phyloP scores from a whole-genome alignment of 495 filamentous ascomycete species.

The Penicillium longicatenatum region DNA sequence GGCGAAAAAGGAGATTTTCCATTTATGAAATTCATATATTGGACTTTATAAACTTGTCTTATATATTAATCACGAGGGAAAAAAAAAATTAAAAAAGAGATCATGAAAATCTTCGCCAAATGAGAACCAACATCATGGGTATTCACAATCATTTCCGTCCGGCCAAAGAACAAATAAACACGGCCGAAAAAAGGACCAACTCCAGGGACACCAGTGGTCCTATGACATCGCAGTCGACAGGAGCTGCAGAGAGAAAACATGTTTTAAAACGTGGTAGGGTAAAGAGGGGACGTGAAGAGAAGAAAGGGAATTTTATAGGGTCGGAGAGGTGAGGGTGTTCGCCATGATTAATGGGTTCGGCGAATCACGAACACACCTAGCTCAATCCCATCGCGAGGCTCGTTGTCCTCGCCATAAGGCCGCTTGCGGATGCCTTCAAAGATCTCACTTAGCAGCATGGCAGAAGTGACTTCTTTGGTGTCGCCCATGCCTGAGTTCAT shows the following conservation, averaged over 20 bases:
- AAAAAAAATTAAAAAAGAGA: slow-evolving; percentile 13
- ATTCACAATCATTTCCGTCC: slow-evolving; percentile 37
- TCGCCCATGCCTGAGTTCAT: slow-evolving; percentile 33
- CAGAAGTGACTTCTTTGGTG: slow-evolving; percentile 49
- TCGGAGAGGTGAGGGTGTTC: not conserved
- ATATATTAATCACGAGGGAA: slow-evolving; percentile 25
- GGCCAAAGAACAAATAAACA: slow-evolving; percentile 24
- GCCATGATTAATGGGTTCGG: slow-evolving; percentile 38
- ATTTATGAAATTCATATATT: slow-evolving; percentile 15
- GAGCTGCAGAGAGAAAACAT: slow-evolving; percentile 17
- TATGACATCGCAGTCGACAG: slow-evolving; percentile 20
- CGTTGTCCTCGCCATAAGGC: slow-evolving; percentile 45
- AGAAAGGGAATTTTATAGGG: slow-evolving; percentile 4
- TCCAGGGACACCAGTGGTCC: slow-evolving; percentile 26
- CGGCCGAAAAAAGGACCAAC: slow-evolving; percentile 21
- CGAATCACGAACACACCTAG: slow-evolving; percentile 66
- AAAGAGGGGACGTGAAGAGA: slow-evolving; percentile 17
- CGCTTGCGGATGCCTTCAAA: slow-evolving; percentile 60
- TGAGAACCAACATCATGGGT: slow-evolving; percentile 36
- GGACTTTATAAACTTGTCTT: slow-evolving; percentile 15
- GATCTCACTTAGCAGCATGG: slow-evolving; percentile 63
- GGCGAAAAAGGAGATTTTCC: slow-evolving; percentile 3
- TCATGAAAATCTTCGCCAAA: slow-evolving; percentile 35
- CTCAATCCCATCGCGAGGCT: slow-evolving; percentile 55
- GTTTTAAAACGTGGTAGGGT: slow-evolving; percentile 26